Evolutionary conservation across 805 yeast species (phyloP).

Genomic region (Saccharomycopsis sp.): DNA sequence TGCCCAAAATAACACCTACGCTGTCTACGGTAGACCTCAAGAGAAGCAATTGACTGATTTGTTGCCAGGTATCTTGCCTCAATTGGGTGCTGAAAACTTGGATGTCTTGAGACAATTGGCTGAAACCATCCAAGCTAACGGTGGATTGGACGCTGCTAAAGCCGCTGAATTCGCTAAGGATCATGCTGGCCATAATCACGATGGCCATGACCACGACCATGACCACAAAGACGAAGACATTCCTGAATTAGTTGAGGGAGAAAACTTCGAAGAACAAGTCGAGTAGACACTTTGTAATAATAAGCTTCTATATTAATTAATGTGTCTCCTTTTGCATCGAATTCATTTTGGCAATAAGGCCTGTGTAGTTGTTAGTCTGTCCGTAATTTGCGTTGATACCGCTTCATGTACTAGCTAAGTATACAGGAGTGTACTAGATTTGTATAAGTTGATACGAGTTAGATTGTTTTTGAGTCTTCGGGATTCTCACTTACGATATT

Average conservation of each 20-base stretch:
- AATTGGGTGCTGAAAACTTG: slow-evolving; percentile 93
- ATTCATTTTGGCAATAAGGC: no score
- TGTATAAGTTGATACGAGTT: no score
- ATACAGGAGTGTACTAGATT: no score
- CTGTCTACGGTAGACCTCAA: slow-evolving; percentile 91
- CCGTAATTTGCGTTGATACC: no score
- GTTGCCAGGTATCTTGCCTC: slow-evolving; percentile 90
- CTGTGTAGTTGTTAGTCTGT: no score
- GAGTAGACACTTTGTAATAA: slow-evolving; percentile 30
- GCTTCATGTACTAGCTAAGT: no score
- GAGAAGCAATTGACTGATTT: slow-evolving; percentile 88
- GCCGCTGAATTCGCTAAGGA: slow-evolving; percentile 37
- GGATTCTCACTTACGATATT: no score
- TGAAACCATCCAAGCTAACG: slow-evolving; percentile 68
- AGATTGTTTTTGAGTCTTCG: no score
- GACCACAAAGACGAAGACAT: slow-evolving; percentile 47
- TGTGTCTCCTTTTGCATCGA: neutral
- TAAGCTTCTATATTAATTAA: slow-evolving; percentile 1
- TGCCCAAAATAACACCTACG: slow-evolving; percentile 82
- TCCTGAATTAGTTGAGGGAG: slow-evolving; percentile 82
- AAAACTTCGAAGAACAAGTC: slow-evolving; percentile 44
- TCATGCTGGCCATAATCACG: slow-evolving; percentile 41
- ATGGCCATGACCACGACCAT: slow-evolving; percentile 41
- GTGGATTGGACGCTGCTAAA: slow-evolving; percentile 30
- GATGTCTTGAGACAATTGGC: slow-evolving; percentile 85